Evolutionary conservation across 495 filamentous ascomycete species (phyloP), one percentile per base, ranked within the genome.

Genomic region (Hypoxylon rickii): DNA sequence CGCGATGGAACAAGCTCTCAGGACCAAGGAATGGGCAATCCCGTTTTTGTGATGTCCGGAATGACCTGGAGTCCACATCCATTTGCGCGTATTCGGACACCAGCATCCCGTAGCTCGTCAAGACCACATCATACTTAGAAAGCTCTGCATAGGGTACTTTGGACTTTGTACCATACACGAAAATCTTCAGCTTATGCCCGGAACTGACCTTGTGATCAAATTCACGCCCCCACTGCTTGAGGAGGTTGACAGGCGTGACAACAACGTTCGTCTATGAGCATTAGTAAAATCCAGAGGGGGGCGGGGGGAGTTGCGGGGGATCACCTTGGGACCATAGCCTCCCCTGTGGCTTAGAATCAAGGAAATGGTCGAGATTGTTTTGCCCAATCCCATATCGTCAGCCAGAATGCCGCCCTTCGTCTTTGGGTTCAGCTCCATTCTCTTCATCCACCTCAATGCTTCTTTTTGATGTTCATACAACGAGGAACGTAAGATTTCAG

Each of bases 71-170:
- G n/a, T n/a, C n/a, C n/a, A n/a, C n/a, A n/a, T n/a, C 42, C 24
- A 40, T 21, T 55, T 21, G 12, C 24, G 24, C 4, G 24, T 29
- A 73, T 61, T 96, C 90, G 0, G 84, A 76, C 2, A 78, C 83
- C 17, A 97, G 63, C 0, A 85, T 92, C 21, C 93, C 93, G 63
- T 88, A 97, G 0, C 91, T 96, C 0, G 93, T 96, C 31, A 97
- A 75, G 7, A 97, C 88, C n/a, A 96, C 84, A 68, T 97, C 93
- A 61, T 83, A 88, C 3, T 70, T 71, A 33, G 80, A 77, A 10
- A 97, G 66, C 7, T 82, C 77, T 8, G 71, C 11, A 29, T 24
- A 44, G 1, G 26, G 3, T 8, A 18, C 11, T 66, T 70, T 21
- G 24, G 24, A 79, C 76, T 55, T n/a, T 10, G 73, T 74, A 59